Conservation (phyloP, 140 eudicot species). For the Artemisia princeps region DNA sequence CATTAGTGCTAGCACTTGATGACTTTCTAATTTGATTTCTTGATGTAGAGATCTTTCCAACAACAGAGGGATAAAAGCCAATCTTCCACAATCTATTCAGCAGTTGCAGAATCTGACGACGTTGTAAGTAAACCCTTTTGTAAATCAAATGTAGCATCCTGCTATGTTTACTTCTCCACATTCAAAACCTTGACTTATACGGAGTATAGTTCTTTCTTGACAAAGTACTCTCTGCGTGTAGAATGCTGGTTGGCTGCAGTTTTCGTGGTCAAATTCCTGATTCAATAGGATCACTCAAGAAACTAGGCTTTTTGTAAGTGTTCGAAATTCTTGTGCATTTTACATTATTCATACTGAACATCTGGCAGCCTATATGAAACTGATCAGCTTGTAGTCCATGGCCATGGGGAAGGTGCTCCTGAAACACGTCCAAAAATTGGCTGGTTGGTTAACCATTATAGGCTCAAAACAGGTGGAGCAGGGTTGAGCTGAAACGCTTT, state of each 20-base stretch:
- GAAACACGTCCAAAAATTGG: not conserved
- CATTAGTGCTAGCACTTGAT: not conserved
- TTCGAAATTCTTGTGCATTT: constrained; percentile 6
- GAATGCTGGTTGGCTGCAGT: constrained; percentile 73
- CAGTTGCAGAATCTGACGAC: constrained; percentile 44
- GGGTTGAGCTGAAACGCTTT: constrained; percentile 1
- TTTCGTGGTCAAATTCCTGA: constrained; percentile 75
- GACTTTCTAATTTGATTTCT: not conserved
- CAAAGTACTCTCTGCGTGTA: constrained; percentile 29
- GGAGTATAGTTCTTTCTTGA: constrained; percentile 5
- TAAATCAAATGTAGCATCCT: constrained; percentile 10
- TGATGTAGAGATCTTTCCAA: constrained; percentile 80
- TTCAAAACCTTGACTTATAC: not conserved
- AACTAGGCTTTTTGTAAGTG: constrained; percentile 62
- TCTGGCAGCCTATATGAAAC: constrained; percentile 13
- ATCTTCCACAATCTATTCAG: constrained; percentile 63
- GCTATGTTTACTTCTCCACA: not conserved
- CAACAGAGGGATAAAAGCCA: constrained; percentile 57
- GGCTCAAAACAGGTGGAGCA: not conserved
- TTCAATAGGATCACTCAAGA: constrained; percentile 61
- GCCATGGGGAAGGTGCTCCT: not conserved
- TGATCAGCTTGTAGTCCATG: not conserved
- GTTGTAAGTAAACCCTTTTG: constrained; percentile 40
- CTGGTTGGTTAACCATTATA: not conserved
- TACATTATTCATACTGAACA: not conserved